These are phyloP conservation scores for Dorcoceras hygrometricum DNA, from an alignment of 257 asterid species.

Conservation along the genomic window DNA sequence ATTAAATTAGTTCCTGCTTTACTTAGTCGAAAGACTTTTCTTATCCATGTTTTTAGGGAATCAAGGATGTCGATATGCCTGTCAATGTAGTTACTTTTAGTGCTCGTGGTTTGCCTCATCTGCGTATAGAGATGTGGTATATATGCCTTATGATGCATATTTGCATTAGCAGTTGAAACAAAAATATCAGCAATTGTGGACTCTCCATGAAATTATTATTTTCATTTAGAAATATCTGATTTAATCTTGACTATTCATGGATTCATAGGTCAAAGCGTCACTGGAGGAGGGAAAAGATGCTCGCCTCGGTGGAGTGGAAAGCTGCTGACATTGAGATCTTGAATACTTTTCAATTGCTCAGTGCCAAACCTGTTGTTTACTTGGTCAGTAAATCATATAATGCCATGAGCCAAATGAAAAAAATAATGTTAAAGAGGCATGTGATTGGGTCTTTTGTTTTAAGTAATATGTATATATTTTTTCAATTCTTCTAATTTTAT, in stretches of 20 bases:
- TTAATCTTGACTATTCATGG: slow-evolving; percentile 28
- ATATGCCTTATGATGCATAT: slow-evolving; percentile 11
- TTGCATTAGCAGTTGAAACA: not conserved
- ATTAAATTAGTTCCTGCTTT: not conserved
- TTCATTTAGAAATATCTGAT: slow-evolving; percentile 3
- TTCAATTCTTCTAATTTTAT: not conserved
- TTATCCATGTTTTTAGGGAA: not conserved
- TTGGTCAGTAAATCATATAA: slow-evolving; percentile 54
- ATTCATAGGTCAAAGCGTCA: slow-evolving; percentile 57
- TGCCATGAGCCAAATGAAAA: not conserved
- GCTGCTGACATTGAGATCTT: slow-evolving; percentile 90
- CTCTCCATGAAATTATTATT: slow-evolving; percentile 6
- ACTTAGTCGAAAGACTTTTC: not conserved
- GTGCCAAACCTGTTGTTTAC: slow-evolving; percentile 97
- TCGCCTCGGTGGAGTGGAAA: slow-evolving; percentile 94
- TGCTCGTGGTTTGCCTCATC: slow-evolving; percentile 5
- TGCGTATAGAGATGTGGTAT: slow-evolving; percentile 3
- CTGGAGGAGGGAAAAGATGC: slow-evolving; percentile 81
- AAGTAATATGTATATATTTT: not conserved
- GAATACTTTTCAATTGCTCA: slow-evolving; percentile 92
- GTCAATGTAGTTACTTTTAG: slow-evolving; percentile 2
- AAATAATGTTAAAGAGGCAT: not conserved
- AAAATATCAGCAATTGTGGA: slow-evolving; percentile 7
- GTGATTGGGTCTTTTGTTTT: slow-evolving; percentile 1
- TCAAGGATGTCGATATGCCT: not conserved